These are phyloP conservation scores for Aphanocladium album DNA, from an alignment of 2,329 filamentous ascomycete species.

Conservation along the genomic window DNA sequence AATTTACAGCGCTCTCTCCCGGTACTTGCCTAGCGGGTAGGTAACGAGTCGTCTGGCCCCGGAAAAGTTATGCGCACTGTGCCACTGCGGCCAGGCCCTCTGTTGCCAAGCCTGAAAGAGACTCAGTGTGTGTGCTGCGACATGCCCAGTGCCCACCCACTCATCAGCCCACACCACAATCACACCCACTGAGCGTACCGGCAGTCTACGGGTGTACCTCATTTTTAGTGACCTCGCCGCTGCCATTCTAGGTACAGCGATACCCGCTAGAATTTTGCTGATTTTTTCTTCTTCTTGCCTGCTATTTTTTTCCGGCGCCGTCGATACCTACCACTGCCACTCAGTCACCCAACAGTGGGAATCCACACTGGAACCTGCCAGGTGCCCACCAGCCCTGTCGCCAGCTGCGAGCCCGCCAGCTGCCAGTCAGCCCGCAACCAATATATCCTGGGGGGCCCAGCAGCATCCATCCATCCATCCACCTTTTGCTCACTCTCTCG, in stretches of 20 bases:
- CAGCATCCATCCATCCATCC: background rate
- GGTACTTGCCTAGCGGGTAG: too few species aligned
- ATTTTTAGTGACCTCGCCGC: background rate
- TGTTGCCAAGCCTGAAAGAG: too few species aligned
- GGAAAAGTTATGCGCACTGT: too few species aligned
- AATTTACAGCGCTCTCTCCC: too few species aligned
- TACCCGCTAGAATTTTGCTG: background rate
- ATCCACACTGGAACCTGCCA: background rate
- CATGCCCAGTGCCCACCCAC: background rate
- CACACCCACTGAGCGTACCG: background rate
- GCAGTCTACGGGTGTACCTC: background rate
- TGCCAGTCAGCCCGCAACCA: background rate
- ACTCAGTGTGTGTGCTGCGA: too few species aligned
- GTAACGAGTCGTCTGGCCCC: too few species aligned
- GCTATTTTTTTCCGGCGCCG: background rate
- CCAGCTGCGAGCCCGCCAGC: background rate
- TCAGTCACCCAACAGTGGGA: too few species aligned
- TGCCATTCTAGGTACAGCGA: background rate
- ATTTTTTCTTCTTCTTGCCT: background rate
- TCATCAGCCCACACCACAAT: too few species aligned
- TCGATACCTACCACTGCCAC: too few species aligned
- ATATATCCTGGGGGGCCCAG: conserved; percentile 2
- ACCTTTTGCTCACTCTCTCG: conserved; percentile 2
- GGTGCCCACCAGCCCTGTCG: conserved; percentile 4
- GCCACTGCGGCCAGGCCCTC: too few species aligned